Percentiles rank a stretch among this genome's conserved stretches.
Conservation (phyloP, 371 early-diverging fungal species). For the Phascolomyces articulosus region DNA sequence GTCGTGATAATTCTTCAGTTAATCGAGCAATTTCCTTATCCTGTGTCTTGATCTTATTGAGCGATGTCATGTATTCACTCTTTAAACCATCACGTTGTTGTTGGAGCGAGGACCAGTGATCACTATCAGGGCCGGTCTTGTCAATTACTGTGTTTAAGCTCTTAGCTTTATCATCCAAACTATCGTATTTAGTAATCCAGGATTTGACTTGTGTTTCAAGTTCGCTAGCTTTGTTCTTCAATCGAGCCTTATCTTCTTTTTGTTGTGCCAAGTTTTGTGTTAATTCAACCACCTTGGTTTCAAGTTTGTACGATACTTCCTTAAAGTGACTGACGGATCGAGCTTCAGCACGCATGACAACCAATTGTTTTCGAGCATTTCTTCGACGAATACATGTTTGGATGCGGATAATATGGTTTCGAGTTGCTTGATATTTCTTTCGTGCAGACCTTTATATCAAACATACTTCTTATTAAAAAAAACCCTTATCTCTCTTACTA, state of each 20-base stretch:
- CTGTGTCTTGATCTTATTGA: slow-evolving; percentile 66
- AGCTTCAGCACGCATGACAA: slow-evolving; percentile 80
- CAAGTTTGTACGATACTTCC: slow-evolving; percentile 92
- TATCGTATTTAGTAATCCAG: slow-evolving; percentile 78
- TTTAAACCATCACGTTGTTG: slow-evolving; percentile 52
- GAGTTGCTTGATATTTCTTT: slow-evolving; percentile 51
- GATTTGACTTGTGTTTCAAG: slow-evolving; percentile 68
- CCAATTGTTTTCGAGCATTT: slow-evolving; percentile 69
- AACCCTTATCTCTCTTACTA: too few species aligned
- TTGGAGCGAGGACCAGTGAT: slow-evolving; percentile 57
- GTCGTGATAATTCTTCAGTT: slow-evolving; percentile 62
- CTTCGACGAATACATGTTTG: slow-evolving; percentile 86
- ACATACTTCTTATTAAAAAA: too few species aligned
- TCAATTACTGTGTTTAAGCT: slow-evolving; percentile 50
- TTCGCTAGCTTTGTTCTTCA: slow-evolving; percentile 57
- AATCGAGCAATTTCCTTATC: slow-evolving; percentile 71
- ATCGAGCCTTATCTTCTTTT: slow-evolving; percentile 70
- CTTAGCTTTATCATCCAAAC: slow-evolving; percentile 54
- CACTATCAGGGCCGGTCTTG: slow-evolving; percentile 51
- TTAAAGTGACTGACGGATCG: slow-evolving; percentile 91
- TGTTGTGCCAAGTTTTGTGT: slow-evolving; percentile 78
- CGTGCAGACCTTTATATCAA: slow-evolving; percentile 52
- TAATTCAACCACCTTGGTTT: slow-evolving; percentile 92
- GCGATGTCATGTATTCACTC: slow-evolving; percentile 48
- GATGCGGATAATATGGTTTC: slow-evolving; percentile 67